phyloP scores from a whole-genome alignment of 192 early-diverging fungal species.

The Oehlia diaphana region DNA sequence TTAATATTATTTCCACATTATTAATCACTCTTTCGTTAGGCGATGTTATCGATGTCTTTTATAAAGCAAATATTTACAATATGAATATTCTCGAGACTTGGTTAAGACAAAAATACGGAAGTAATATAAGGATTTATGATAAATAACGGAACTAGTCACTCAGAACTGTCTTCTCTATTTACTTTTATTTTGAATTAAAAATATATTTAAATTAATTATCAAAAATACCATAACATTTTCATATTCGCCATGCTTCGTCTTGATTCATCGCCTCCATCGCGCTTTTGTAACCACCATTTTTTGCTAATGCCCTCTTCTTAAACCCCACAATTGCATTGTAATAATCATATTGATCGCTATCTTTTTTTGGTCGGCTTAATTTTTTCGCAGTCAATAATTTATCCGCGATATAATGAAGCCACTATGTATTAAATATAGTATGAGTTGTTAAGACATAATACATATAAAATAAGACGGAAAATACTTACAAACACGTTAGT shows the following conservation, averaged over 20 bases:
- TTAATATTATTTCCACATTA: not conserved
- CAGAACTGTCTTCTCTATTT: no score
- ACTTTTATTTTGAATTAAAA: no score
- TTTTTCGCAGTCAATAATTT: constrained; percentile 44
- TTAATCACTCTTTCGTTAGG: not conserved
- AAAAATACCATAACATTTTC: no score
- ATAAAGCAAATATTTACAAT: constrained; percentile 23
- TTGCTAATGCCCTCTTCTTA: not conserved
- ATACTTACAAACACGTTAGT: constrained; percentile 53
- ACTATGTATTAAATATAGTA: constrained; percentile 25
- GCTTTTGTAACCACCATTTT: constrained; percentile 10
- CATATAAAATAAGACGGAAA: not conserved
- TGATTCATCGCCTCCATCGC: not conserved
- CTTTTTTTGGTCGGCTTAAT: constrained; percentile 29
- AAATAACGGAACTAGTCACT: not conserved
- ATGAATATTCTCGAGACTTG: constrained; percentile 1
- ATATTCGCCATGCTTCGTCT: constrained; percentile 8
- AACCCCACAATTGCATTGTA: constrained; percentile 1
- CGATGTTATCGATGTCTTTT: constrained; percentile 5
- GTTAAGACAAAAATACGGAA: constrained; percentile 1
- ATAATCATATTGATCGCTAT: not conserved
- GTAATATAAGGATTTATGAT: not conserved
- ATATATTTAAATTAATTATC: no score
- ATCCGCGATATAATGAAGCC: constrained; percentile 51
- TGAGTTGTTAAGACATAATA: not conserved